Base-by-base conservation (phyloP, 352 stramenopile genomes). In the Elongisporangium undulatum region DNA sequence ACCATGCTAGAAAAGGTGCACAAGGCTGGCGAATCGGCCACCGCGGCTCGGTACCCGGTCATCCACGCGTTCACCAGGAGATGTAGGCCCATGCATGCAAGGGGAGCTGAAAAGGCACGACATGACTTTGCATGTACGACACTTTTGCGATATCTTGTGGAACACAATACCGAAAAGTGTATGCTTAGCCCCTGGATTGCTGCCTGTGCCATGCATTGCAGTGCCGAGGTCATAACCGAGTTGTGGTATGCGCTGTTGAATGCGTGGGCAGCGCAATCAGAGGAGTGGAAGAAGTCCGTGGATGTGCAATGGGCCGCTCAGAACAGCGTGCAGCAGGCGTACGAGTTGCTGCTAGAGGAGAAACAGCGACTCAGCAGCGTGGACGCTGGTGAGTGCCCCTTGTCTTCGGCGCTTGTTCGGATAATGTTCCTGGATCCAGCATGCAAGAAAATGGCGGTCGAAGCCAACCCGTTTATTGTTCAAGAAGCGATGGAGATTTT, bases 141-240 rank as follows among this genome's bases (percentile, higher is more conserved):
- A 50, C 69, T 95, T 61, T 64, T 95, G 54, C 85, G 77, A 53
- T 89, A 75, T 63, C 67, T 95, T 20, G 48, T 94, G 49, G 84
- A 93, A 56, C 62, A 73, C 55, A 95, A 95, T 68, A 75, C 67
- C 10, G 79, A 91, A 49, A 88, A 78, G 51, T 90, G 87, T 53
- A 58, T 89, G 17, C 73, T 95, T 16, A 90, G 77, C 57, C 70
- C 85, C 20, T 92, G 81, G 68, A 89, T 94, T 54, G 77, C 79
- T 16, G 68, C 69, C 2, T 92, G 83, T 59, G 79, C 84, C 15
- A 56, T 73, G 26, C 67, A 71, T 24, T 90, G 79, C 66, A 90
- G 78, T 64, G 74, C 82, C 38, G 62, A 49, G 1, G 73, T 92
- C 15, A 22, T 92, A 21, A 55, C 63, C 6, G 59, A 45, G 4